Evolutionary conservation across 495 filamentous ascomycete species (phyloP), one percentile per base, ranked within the genome.

Genomic region (Geoglossum glabrum): DNA sequence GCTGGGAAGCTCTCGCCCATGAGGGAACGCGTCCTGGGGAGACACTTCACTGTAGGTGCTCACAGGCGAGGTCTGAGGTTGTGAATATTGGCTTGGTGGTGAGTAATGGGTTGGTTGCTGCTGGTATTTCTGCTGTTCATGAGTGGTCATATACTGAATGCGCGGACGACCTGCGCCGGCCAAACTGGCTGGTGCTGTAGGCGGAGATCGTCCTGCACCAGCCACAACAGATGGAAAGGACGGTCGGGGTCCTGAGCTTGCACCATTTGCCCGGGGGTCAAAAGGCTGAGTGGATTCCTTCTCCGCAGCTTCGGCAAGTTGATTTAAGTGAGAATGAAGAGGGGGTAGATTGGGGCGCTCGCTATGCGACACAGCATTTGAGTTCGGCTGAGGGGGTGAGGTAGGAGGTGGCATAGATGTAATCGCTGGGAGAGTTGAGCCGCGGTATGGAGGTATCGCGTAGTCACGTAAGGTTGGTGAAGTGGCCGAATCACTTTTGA

Each of bases 291-390:
- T 31, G 11, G 56, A 51, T 33, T 51, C 28, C 43, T 46, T 47
- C 28, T 58, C 47, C 21, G 57, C 57, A 40, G 57, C 57, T 38
- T 59, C 57, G 17, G 57, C 57, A 31, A 59, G 51, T 23, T 59
- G 50, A 9, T 23, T 51, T 21, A 58, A 33, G 13, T 58, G 56
- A 8, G 28, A 31, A 13, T 31, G 40, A 11, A 46, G 27, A 21
- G 57, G 33, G 15, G 40, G 57, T 21, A 34, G 11, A 11, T 40
- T 38, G 3, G 30, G 46, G 9, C 31, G 57, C 26, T 46, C 57
- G 40, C 26, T 25, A 25, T 56, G 30, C 49, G 28, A 49, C 1
- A n/a, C 19, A 19, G 31, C 58, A 15, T 5, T 36, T 43, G 57
- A 56, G 25, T 25, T 54, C 33, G 45, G 8, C 30, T 46, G 28